Percentiles rank a stretch among this genome's conserved stretches.
Evolutionary conservation across 306 rosid species (phyloP).

Genomic region (Ormosia emarginata): DNA sequence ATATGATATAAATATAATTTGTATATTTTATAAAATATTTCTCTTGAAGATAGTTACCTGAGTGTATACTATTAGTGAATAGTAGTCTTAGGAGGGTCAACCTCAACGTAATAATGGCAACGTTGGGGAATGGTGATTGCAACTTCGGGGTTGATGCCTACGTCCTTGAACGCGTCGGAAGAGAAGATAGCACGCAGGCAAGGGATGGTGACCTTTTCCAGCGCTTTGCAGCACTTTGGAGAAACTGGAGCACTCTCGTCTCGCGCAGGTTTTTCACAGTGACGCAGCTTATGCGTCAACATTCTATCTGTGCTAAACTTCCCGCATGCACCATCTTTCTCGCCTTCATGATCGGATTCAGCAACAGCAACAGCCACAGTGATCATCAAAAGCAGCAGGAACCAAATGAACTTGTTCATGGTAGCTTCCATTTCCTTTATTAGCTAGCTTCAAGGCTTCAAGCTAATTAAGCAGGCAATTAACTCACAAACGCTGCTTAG

Average conservation of each 20-base stretch:
- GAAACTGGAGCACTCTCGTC: neutral
- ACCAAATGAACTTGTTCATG: neutral
- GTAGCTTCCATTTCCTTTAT: neutral
- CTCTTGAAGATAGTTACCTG: too few species aligned
- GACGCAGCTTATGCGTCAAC: neutral
- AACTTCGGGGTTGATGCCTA: neutral
- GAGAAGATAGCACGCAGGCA: neutral
- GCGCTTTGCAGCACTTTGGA: neutral
- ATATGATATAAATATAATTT: too few species aligned
- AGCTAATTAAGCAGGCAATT: neutral
- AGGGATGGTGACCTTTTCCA: neutral
- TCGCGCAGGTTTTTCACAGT: neutral
- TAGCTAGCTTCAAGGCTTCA: neutral
- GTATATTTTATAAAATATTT: too few species aligned
- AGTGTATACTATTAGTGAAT: too few species aligned
- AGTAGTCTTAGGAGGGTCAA: too few species aligned
- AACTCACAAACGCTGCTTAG: neutral
- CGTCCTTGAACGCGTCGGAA: neutral
- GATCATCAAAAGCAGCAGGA: neutral
- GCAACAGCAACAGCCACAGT: neutral
- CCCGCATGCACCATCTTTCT: neutral
- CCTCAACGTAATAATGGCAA: neutral
- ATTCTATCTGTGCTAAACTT: neutral
- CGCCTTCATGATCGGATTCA: neutral
- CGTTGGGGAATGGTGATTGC: neutral